Conservation (phyloP, 257 asterid species). For the Petrea volubilis region DNA sequence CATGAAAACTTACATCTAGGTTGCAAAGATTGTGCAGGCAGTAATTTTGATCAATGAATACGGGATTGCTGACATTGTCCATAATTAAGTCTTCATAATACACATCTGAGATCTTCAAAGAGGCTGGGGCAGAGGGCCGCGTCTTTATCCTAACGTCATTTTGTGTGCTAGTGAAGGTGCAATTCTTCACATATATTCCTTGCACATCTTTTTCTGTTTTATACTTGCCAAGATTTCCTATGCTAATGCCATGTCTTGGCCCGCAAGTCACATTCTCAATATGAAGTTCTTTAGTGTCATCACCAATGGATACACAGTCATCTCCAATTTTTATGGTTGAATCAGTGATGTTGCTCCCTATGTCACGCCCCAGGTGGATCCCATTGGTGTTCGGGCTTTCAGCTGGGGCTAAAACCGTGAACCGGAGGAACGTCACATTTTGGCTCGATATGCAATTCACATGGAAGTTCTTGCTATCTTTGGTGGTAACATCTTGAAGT, state of each 20-base stretch:
- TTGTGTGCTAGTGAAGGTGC: slow-evolving; percentile 28
- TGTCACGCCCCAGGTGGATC: slow-evolving; percentile 30
- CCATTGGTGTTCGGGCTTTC: slow-evolving; percentile 50
- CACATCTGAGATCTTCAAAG: slow-evolving; percentile 21
- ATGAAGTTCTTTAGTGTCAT: slow-evolving; percentile 20
- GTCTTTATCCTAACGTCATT: slow-evolving; percentile 45
- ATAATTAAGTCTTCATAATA: slow-evolving; percentile 31
- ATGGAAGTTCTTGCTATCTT: slow-evolving; percentile 48
- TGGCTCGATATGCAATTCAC: slow-evolving; percentile 27
- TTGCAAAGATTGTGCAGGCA: slow-evolving; percentile 35
- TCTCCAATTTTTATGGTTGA: too few relatives aligned
- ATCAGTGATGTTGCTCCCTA: neutral
- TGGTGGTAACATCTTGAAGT: slow-evolving; percentile 34
- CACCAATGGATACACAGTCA: too few relatives aligned
- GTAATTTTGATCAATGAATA: slow-evolving; percentile 49
- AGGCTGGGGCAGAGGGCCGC: too few relatives aligned
- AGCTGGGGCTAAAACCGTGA: slow-evolving; percentile 27
- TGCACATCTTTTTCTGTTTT: slow-evolving; percentile 29
- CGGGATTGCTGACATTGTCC: slow-evolving; percentile 33
- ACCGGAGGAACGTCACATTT: slow-evolving; percentile 31
- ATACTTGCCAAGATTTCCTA: slow-evolving; percentile 40
- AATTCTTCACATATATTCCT: slow-evolving; percentile 27
- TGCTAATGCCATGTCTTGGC: slow-evolving; percentile 51
- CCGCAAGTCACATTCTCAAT: slow-evolving; percentile 36
- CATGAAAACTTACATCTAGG: slow-evolving; percentile 15